phyloP scores from a whole-genome alignment of 2,329 filamentous ascomycete genomes.

The Coleophoma eucalyptorum region DNA sequence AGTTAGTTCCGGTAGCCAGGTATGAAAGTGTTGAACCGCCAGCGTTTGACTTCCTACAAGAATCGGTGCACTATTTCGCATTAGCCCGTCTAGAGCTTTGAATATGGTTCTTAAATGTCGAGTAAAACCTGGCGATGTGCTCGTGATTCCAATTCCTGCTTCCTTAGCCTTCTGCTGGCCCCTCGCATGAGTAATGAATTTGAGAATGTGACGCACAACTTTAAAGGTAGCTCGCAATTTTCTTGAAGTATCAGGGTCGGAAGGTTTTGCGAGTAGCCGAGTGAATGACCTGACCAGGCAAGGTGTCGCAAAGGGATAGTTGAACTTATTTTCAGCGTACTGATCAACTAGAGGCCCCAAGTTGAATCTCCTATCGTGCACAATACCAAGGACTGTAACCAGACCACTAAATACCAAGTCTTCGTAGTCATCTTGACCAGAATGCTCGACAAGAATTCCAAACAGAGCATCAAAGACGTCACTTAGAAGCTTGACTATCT shows the following conservation, averaged over 20 bases:
- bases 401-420: conserved; percentile 89
- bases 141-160: conserved; percentile 79
- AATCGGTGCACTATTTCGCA: conserved; percentile 81
- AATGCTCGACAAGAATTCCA: conserved; percentile 83
- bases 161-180: conserved; percentile 87
- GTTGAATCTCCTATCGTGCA: conserved; percentile 92
- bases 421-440: conserved; percentile 89
- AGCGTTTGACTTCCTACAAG: conserved; percentile 93
- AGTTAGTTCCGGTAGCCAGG: conserved; percentile 89
- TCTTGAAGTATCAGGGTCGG: conserved; percentile 77
- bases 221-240: conserved; percentile 91
- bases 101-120: conserved; percentile 84
- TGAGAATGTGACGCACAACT: conserved; percentile 86
- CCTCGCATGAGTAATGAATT: conserved; percentile 88
- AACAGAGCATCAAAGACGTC: conserved; percentile 92
- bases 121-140: conserved; percentile 68
- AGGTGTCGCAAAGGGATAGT: conserved; percentile 87
- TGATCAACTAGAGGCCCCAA: conserved; percentile 85
- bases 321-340: conserved; percentile 84
- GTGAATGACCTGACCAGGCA: conserved; percentile 86
- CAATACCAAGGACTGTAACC: conserved; percentile 86
- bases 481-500: conserved; percentile 89
- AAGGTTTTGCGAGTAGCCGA: conserved; percentile 75
- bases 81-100: conserved; percentile 82
- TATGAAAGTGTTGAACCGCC: conserved; percentile 93